Evolutionary conservation across 2,329 filamentous ascomycete species (phyloP), one percentile per base, ranked within the genome.

Genomic region (Botrytis cinerea): DNA sequence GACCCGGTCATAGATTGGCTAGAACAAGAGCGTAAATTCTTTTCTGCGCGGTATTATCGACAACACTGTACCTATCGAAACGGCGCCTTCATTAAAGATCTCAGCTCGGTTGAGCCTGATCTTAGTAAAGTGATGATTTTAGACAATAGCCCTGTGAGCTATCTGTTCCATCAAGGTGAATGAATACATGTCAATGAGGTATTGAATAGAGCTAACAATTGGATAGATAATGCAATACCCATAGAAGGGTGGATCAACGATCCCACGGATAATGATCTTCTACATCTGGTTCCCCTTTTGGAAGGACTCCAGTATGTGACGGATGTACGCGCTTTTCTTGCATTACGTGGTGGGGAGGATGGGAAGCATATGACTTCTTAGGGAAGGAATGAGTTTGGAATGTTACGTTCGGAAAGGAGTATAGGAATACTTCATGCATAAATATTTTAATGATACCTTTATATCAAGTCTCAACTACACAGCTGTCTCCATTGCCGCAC

Each of bases 181-280:
- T 96, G 85, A 81, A 88, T 81, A 62, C 60, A 59, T 73, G 43
- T 72, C 73, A 71, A 75, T 60, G 18, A 59, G 73, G 43, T 54
- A 74, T 16, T 40, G 35, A 25, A 22, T 40, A 12, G 35, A 28
- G 22, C 68, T 71, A 51, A 75, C 64, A 6, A 54, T 66, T 16
- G 57, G 51, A 43, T 80, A 99, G 96, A 99, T 83, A 99, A 99
- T 84, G 96, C 96, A 69, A 98, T 99, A 80, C 96, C 96, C 4
- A 98, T 99, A 81, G 95, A 98, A 85, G 96, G 96, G 80, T 99
- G 96, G 96, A 98, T 99, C 84, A 97, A 92, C 82, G 96, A 99
- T 84, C 96, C 96, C 35, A 98, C 96, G 40, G 96, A 99, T 84
- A 96, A 95, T 81, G 95, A 98, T 81, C 86, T 99, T 77, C 87